phyloP scores from a whole-genome alignment of 257 asterid species.

The Solanum pennellii region DNA sequence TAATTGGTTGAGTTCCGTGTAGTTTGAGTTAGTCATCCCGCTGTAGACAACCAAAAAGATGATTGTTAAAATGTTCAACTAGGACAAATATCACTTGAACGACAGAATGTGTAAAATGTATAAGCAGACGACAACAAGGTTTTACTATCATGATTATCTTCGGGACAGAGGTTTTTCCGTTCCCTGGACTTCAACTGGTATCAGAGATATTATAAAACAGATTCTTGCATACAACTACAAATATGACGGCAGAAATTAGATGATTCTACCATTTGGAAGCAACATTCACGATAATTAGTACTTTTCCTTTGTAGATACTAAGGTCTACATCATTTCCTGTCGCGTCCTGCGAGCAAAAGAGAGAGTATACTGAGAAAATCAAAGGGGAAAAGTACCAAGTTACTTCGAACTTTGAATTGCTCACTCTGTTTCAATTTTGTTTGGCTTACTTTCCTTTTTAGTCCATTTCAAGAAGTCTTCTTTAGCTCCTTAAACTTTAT shows the following conservation, averaged over 20 bases:
- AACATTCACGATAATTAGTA: slow-evolving; percentile 54
- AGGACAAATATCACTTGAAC: neutral
- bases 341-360: slow-evolving; percentile 33
- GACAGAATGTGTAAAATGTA: neutral
- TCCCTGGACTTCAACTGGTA: neutral
- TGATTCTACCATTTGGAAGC: slow-evolving; percentile 59
- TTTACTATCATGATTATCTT: neutral
- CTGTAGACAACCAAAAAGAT: slow-evolving; percentile 20
- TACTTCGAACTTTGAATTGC: neutral
- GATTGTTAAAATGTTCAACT: neutral
- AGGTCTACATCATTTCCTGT: slow-evolving; percentile 33
- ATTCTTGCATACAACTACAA: neutral
- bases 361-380: neutral
- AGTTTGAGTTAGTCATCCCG: slow-evolving; percentile 89
- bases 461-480: neutral
- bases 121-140: neutral
- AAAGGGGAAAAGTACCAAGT: neutral
- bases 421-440: neutral
- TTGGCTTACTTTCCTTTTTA: neutral
- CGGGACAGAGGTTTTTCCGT: neutral
- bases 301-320: slow-evolving; percentile 50
- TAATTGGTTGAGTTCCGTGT: slow-evolving; percentile 60
- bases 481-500: neutral
- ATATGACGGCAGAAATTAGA: neutral
- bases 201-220: neutral